A percentile compares a stretch with the other conserved stretches of the same genome.
These are phyloP conservation scores for Dendrothele bispora DNA, from an alignment of 768 basidiomycete species.

Conservation along the genomic window DNA sequence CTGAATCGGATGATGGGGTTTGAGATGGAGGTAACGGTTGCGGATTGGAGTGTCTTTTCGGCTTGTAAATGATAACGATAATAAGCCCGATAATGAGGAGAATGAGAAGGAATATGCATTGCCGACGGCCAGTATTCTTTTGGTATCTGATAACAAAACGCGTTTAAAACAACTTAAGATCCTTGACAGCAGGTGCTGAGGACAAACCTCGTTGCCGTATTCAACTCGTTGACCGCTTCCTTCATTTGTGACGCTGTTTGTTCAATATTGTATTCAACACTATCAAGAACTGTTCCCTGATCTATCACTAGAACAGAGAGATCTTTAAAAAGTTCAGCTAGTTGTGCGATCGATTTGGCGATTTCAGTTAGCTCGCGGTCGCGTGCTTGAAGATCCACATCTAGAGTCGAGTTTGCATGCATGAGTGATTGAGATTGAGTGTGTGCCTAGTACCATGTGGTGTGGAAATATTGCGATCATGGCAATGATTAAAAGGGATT, in stretches of 20 bases:
- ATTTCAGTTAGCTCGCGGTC: conserved; percentile 83
- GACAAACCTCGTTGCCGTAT: conserved; percentile 66
- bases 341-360: conserved; percentile 84
- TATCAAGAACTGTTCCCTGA: conserved; percentile 95
- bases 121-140: conserved; percentile 87
- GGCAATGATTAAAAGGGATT: not conserved
- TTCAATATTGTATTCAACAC: conserved; percentile 97
- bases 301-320: conserved; percentile 92
- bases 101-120: conserved; percentile 89
- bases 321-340: conserved; percentile 97
- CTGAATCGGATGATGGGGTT: conserved; percentile 20
- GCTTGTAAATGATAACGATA: conserved; percentile 91
- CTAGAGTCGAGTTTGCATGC: conserved; percentile 39
- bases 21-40: conserved; percentile 27
- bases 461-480: not conserved
- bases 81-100: conserved; percentile 88
- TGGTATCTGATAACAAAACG: conserved; percentile 66
- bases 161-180: not conserved
- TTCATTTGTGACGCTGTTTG: conserved; percentile 80
- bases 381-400: conserved; percentile 42
- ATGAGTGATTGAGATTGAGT: conserved; percentile 33
- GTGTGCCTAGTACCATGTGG: conserved; percentile 19
- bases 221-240: conserved; percentile 83
- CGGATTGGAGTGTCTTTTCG: conserved; percentile 52
- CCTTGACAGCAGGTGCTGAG: conserved; percentile 2